Evolutionary conservation across 208 protist genomes (phyloP).

Genomic region (Trypanosoma congolense): DNA sequence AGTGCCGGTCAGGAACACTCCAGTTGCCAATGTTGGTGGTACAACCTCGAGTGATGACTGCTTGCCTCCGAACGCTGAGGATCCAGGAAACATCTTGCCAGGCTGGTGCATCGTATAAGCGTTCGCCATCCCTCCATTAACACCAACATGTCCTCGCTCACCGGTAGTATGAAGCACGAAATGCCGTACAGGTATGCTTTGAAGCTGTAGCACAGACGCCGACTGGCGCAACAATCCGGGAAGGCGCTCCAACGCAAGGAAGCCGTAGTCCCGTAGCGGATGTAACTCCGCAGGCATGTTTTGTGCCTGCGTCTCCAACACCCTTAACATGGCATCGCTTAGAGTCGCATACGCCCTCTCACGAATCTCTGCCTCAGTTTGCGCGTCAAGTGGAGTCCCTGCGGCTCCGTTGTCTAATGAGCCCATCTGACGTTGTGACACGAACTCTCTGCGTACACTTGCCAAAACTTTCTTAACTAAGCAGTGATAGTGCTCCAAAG

Average conservation of each 20-base stretch:
- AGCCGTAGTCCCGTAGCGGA: conserved; percentile 47
- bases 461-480: conserved; percentile 60
- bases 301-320: conserved; percentile 35
- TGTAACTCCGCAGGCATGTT: conserved; percentile 54
- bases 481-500: conserved; percentile 67
- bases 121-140: conserved; percentile 1
- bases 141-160: conserved; percentile 16
- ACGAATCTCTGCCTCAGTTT: conserved; percentile 56
- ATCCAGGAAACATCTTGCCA: background rate
- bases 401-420: conserved; percentile 2
- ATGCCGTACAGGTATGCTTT: conserved; percentile 62
- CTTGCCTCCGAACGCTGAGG: background rate
- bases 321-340: conserved; percentile 53
- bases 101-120: background rate
- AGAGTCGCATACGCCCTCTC: conserved; percentile 62
- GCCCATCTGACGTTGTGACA: conserved; percentile 11
- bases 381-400: conserved; percentile 27
- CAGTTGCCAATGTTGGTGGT: conserved; percentile 17
- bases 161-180: conserved; percentile 81
- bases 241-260: conserved; percentile 67
- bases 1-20: conserved; percentile 60
- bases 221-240: conserved; percentile 56
- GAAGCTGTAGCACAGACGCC: conserved; percentile 51
- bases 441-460: conserved; percentile 62
- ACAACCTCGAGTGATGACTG: conserved; percentile 8